These are phyloP conservation scores for Conringia planisiliqua DNA, from an alignment of 345 rosid species.

Conservation along the genomic window DNA sequence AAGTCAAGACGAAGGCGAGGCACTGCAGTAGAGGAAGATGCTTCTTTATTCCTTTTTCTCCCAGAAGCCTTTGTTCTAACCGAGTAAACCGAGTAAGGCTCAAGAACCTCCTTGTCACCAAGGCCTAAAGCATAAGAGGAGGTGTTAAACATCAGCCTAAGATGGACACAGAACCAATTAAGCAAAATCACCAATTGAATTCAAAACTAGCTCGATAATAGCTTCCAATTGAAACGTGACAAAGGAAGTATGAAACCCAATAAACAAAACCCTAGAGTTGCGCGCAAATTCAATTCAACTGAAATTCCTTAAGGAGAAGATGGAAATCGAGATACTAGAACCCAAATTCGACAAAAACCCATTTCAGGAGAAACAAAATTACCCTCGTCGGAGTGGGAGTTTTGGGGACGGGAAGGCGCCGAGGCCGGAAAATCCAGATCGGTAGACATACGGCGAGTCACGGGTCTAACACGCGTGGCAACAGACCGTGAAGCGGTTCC, in stretches of 20 bases:
- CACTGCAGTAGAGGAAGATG: slow-evolving; percentile 29
- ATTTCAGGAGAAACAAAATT: background rate
- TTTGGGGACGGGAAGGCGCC: slow-evolving; percentile 17
- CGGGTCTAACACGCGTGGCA: background rate
- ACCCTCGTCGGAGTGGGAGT: slow-evolving; percentile 20
- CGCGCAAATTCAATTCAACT: slow-evolving; percentile 7
- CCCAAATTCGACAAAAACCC: background rate
- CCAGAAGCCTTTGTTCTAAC: slow-evolving; percentile 32
- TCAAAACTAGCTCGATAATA: background rate
- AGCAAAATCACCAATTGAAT: background rate
- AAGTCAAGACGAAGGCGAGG: slow-evolving; percentile 29
- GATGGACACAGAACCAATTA: background rate
- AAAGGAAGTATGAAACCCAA: background rate
- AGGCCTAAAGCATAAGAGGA: slow-evolving; percentile 23
- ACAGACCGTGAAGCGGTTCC: background rate
- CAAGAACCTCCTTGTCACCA: slow-evolving; percentile 13
- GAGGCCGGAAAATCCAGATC: slow-evolving; percentile 25
- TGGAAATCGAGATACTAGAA: background rate
- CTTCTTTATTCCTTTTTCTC: slow-evolving; percentile 38
- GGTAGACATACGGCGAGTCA: slow-evolving; percentile 24
- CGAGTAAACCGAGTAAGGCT: slow-evolving; percentile 43
- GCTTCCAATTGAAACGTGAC: background rate
- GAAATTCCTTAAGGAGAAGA: background rate
- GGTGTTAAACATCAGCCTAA: slow-evolving; percentile 5
- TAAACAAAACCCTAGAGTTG: slow-evolving; percentile 25